Evolutionary conservation across 176 grass and related monocot species (phyloP).

Genomic region (Areca catechu): DNA sequence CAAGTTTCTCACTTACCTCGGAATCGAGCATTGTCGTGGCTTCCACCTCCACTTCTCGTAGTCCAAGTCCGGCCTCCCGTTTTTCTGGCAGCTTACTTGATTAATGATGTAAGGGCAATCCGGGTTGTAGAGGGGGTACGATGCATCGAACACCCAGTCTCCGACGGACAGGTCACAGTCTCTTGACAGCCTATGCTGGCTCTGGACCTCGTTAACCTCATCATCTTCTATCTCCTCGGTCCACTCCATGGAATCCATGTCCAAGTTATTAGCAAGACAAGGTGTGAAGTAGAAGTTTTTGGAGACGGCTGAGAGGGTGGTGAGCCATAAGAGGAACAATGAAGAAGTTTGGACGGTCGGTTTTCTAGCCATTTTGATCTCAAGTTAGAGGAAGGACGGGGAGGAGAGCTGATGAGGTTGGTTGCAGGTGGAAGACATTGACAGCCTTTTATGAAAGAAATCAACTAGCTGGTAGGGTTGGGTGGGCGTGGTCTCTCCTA

Average conservation of each 20-base stretch:
- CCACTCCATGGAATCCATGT: constrained; percentile 18
- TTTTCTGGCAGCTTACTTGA: constrained; percentile 22
- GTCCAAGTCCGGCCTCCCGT: constrained; percentile 28
- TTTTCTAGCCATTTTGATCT: constrained; percentile 13
- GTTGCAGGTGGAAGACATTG: no score
- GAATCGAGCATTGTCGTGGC: constrained; percentile 28
- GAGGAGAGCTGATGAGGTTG: no score
- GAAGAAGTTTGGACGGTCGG: background rate
- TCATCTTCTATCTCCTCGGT: constrained; percentile 9
- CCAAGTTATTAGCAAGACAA: constrained; percentile 1
- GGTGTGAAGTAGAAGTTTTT: constrained; percentile 4
- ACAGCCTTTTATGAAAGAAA: no score
- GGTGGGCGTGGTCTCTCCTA: no score
- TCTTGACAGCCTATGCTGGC: background rate
- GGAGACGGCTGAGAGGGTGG: constrained; percentile 12
- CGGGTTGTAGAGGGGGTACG: constrained; percentile 27
- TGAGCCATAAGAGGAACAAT: background rate
- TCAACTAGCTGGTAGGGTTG: no score
- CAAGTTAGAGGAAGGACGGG: no score
- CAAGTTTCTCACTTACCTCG: constrained; percentile 16
- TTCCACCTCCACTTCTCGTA: constrained; percentile 36
- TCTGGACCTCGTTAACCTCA: constrained; percentile 13
- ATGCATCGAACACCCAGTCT: constrained; percentile 35
- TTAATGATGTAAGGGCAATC: constrained; percentile 29
- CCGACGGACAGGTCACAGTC: constrained; percentile 22